A percentile compares a stretch with the other conserved stretches of the same genome.
Conservation (phyloP, 2,329 filamentous ascomycete genomes). For the Knoxdaviesia proteae region DNA sequence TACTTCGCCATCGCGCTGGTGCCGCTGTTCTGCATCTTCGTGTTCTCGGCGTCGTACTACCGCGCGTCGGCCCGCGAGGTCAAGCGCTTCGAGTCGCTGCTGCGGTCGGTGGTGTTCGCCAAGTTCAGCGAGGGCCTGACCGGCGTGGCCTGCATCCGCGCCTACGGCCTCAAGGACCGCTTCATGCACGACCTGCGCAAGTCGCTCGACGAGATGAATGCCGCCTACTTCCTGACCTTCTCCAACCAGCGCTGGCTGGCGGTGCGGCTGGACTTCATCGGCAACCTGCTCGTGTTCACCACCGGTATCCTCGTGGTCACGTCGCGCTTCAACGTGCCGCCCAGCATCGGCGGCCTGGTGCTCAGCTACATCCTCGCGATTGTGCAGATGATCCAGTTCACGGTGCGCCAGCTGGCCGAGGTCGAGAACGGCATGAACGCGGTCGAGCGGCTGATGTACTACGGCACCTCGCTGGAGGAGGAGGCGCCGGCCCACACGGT, state of each 20-base stretch:
- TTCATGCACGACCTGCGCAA: constrained; percentile 51
- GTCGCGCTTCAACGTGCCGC: constrained; percentile 65
- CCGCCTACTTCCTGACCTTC: constrained; percentile 86
- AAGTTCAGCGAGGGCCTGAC: constrained; percentile 78
- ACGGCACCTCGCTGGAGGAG: constrained; percentile 69
- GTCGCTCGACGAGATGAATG: constrained; percentile 78
- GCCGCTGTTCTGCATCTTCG: constrained; percentile 52
- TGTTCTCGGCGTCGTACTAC: constrained; percentile 74
- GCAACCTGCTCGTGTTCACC: constrained; percentile 67
- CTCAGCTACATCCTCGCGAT: constrained; percentile 85
- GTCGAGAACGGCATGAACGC: constrained; percentile 98
- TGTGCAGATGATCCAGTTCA: constrained; percentile 91
- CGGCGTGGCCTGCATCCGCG: constrained; percentile 67
- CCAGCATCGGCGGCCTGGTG: constrained; percentile 71
- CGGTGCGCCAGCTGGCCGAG: constrained; percentile 79
- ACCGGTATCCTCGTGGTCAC: constrained; percentile 84
- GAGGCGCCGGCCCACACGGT: constrained; percentile 67
- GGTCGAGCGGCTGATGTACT: constrained; percentile 79
- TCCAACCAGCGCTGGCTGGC: constrained; percentile 91
- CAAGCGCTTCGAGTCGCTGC: constrained; percentile 79
- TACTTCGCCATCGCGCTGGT: constrained; percentile 51
- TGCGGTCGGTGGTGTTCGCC: constrained; percentile 74
- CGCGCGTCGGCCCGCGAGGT: constrained; percentile 78
- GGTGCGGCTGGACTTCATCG: constrained; percentile 64
- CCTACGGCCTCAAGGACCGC: constrained; percentile 61